These are phyloP conservation scores for Peronospora belbahrii DNA, from an alignment of 352 stramenopile genomes.

Conservation along the genomic window DNA sequence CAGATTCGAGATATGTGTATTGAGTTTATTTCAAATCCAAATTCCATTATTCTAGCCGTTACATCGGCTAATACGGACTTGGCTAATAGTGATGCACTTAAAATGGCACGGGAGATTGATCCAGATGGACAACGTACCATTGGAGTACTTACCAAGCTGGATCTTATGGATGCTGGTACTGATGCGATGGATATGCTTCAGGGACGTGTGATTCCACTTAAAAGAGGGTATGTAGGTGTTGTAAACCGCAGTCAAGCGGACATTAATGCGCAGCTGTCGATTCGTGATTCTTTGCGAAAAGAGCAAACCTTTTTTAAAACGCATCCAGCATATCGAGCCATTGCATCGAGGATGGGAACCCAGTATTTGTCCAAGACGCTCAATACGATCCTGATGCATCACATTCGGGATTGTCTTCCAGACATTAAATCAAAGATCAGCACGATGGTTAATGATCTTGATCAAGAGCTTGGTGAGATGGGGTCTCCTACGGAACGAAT, in stretches of 20 bases:
- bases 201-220: constrained; percentile 95
- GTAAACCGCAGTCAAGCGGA: constrained; percentile 98
- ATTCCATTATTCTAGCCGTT: constrained; percentile 98
- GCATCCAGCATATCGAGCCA: constrained; percentile 91
- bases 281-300: constrained; percentile 92
- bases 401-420: constrained; percentile 97
- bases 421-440: constrained; percentile 98
- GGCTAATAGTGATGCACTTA: constrained; percentile 97
- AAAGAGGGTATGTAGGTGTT: constrained; percentile 96
- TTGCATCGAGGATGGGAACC: constrained; percentile 94
- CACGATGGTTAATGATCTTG: constrained; percentile 92
- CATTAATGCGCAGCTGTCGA: constrained; percentile 94
- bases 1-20: constrained; percentile 99
- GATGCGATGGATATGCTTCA: constrained; percentile 96
- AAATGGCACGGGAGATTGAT: constrained; percentile 93
- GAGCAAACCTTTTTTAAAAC: constrained; percentile 97
- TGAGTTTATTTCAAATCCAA: constrained; percentile 97
- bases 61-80: constrained; percentile 98
- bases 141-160: constrained; percentile 98
- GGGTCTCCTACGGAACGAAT: constrained; percentile 87
- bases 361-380: constrained; percentile 93
- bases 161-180: constrained; percentile 99
- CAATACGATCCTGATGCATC: constrained; percentile 98
- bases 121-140: constrained; percentile 94
- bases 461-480: constrained; percentile 93